These are phyloP conservation scores for Diaporthe ampelina DNA, from an alignment of 2,329 filamentous ascomycete genomes.

Conservation along the genomic window DNA sequence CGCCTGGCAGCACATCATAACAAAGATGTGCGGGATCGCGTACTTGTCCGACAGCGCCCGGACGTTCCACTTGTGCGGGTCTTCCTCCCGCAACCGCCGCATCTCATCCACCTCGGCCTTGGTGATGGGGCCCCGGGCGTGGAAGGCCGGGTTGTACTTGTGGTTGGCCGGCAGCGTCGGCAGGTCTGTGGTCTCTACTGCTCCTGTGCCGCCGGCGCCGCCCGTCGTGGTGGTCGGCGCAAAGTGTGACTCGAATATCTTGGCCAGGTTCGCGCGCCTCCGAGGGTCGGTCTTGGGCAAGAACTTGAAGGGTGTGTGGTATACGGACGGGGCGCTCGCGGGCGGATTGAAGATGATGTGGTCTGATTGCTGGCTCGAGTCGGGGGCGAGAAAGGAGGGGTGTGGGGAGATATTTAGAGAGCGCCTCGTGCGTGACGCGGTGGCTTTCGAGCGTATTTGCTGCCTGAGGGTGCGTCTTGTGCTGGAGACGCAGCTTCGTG, in stretches of 20 bases:
- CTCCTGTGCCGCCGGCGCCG: not conserved
- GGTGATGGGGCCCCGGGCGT: conserved; percentile 64
- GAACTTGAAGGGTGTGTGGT: conserved; percentile 77
- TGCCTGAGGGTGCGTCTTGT: conserved; percentile 35
- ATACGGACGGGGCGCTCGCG: conserved; percentile 63
- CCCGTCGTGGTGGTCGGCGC: not conserved
- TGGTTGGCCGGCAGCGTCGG: conserved; percentile 35
- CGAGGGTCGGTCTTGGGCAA: conserved; percentile 70
- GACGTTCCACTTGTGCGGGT: conserved; percentile 70
- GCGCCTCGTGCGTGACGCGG: conserved; percentile 67
- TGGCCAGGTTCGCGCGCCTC: conserved; percentile 62
- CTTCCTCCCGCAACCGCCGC: conserved; percentile 64
- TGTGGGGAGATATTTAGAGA: conserved; percentile 72
- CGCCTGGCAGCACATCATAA: conserved; percentile 70
- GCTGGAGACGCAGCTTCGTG: conserved; percentile 37
- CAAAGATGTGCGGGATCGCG: conserved; percentile 68
- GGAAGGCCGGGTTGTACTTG: conserved; percentile 32
- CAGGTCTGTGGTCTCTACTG: conserved; percentile 35
- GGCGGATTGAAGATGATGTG: conserved; percentile 65
- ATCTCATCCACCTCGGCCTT: conserved; percentile 72
- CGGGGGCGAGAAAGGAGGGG: conserved; percentile 65
- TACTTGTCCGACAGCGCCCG: conserved; percentile 66
- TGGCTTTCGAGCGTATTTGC: conserved; percentile 61
- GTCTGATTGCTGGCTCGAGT: conserved; percentile 53
- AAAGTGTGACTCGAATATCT: conserved; percentile 54